Base-by-base conservation (phyloP, 2,329 filamentous ascomycete species). In the Stemphylium vesicarium region DNA sequence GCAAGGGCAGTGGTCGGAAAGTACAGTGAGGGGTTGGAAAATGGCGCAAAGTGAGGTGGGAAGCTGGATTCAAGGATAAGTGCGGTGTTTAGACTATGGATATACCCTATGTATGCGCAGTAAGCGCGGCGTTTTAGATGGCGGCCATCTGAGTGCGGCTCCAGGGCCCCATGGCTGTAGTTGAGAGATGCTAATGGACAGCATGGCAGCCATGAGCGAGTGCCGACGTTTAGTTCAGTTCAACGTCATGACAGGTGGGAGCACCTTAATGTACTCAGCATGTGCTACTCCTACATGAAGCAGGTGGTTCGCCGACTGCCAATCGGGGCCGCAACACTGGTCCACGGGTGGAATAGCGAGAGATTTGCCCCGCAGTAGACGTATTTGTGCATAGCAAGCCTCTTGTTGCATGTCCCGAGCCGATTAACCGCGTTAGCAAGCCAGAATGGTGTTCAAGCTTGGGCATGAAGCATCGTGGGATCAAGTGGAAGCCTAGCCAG, bases 1-100 rank as follows among this genome's bases (percentile, higher is more conserved):
- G 62, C 18, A 57, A 56, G 32, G 55, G 54, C 9, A 55, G 22
- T 6, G 57, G 59, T 4, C 45, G 62, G 31, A 64, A 64, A 31
- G 41, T 59, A n/a, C 59, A 62, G 32, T 64, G 40, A 60, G 29
- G 13, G 26, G 8, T 26, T 43, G 39, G 10, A 24, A 22, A 40
- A 46, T 15, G 37, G 47, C 18, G 32, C 24, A 45, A 22, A 49
- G 32, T 16, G 20, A 3, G 42, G 22, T 15, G 39, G 37, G 40
- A 13, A 40, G 16, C 24, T 55, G 50, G 37, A 26, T 40, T 40
- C 41, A 41, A 41, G 41, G 15, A 36, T 31, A 37, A 29, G 15
- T 40, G 31, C 29, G 31, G 36, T 55, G 40, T 55, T 48, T 46
- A 40, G 36, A 32, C 24, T 54, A 43, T 37, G 46, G 47, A 52